Percentiles rank a stretch among this genome's conserved stretches.
Conservation (phyloP, 164 flowering plant genomes). For the Tinospora cordifolia region DNA sequence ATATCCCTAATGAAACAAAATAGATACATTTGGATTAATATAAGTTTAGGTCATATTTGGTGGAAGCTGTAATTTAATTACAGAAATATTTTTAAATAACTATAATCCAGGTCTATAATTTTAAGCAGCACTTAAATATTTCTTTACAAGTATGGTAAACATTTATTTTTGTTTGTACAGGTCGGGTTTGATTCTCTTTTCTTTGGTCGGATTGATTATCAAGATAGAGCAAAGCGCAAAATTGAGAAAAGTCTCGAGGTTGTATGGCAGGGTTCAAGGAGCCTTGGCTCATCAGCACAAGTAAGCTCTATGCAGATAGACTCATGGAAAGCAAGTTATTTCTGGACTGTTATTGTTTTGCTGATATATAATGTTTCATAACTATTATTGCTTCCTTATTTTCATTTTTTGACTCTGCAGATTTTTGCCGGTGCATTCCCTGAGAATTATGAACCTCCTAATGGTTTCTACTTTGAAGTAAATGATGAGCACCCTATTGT, state of each 20-base stretch:
- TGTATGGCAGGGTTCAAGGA: slow-evolving; percentile 80
- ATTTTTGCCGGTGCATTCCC: slow-evolving; percentile 62
- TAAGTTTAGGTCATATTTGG: background rate
- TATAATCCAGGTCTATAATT: background rate
- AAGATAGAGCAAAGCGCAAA: slow-evolving; percentile 76
- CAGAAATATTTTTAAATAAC: background rate
- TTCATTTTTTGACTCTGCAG: slow-evolving; percentile 21
- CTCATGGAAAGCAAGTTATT: background rate
- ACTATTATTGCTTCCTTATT: background rate
- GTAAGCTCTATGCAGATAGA: slow-evolving; percentile 9
- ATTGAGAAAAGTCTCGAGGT: slow-evolving; percentile 78
- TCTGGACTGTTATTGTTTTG: background rate
- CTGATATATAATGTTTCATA: background rate
- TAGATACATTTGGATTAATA: background rate
- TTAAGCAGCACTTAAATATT: background rate
- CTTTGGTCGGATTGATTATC: slow-evolving; percentile 85
- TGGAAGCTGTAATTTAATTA: background rate
- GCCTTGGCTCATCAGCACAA: slow-evolving; percentile 58
- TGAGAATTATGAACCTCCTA: slow-evolving; percentile 50
- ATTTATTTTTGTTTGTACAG: slow-evolving; percentile 23
- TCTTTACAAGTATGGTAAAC: background rate
- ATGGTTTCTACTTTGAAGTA: slow-evolving; percentile 51
- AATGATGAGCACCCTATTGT: slow-evolving; percentile 41
- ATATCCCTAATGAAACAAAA: background rate
- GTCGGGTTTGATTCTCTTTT: slow-evolving; percentile 78